Base-by-base conservation (phyloP, 2,329 filamentous ascomycete genomes). In the Onygena corvina region DNA sequence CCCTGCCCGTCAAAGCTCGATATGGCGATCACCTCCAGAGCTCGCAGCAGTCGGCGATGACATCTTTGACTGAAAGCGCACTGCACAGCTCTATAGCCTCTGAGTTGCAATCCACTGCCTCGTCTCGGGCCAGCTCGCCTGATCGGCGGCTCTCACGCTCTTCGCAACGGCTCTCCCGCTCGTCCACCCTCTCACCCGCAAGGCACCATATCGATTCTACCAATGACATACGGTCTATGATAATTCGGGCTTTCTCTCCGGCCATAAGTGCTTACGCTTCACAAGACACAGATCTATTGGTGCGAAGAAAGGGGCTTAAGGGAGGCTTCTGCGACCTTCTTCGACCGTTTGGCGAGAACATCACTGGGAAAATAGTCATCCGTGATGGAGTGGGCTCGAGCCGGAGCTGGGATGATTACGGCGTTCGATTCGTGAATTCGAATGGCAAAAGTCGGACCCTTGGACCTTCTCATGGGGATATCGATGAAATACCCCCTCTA, bases 251-350 rank as follows among this genome's bases (percentile, higher is more conserved):
- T 2, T 94, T 94, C 63, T 86, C 90, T 11, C 93, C 92, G 1
- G 85, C 92, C 54, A 80, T 98, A 40, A 86, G 85, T 4, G 79
- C 98, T 23, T 83, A 89, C 57, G 79, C 87, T n/a, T 94, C 90
- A 11, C 71, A 77, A 12, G 90, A 96, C 61, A 92, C 87, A 0
- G 84, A 95, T 61, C 76, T 82, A 50, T 68, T 98, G 51, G 76
- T 88, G 49, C 75, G 74, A 52, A 81, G 84, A 55, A 98, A 98
- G 67, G 93, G 93, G 0, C 86, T 96, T 56, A 72, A 79, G 33
- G 76, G 80, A 38, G 89, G 90, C 0, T 73, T 98, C 45, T 82
- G 88, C 72, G 85, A 94, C 64, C 71, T 98, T 20, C 69, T 98
- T 50, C 76, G 90, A 46, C 90, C 92, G 0, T 98, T 94, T 69